Base-by-base conservation (phyloP, 2,329 filamentous ascomycete genomes). In the Colletotrichum cereale region DNA sequence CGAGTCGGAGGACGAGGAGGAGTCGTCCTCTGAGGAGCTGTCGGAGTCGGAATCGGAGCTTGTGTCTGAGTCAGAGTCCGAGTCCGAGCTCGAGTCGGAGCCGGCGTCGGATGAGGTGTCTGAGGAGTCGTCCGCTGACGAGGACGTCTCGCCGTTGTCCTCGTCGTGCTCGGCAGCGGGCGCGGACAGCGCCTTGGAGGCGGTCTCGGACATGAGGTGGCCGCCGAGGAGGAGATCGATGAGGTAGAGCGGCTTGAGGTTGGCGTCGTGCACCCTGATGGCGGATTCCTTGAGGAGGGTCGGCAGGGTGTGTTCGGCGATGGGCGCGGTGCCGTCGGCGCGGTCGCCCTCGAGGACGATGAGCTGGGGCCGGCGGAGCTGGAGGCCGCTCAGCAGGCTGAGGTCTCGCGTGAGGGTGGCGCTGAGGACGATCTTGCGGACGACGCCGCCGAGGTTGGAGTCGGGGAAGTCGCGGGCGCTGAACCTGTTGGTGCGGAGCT, bases 361-460 rank as follows among this genome's bases (percentile, higher is more conserved):
- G 57, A 98, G 84, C 71, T 88, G 92, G 4, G 96, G 96, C 63
- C 93, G 87, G 36, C 87, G 85, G 38, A 98, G 85, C 71, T 88
- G 92, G 47, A 98, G 81, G 0, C 90, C 91, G 66, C 89, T 92
- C 26, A 98, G 84, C 72, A 96, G 91, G 44, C 92, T 93, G 58
- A 97, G 84, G 77, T 98, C 95, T 68, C 91, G 88, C 2, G 95
- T 97, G 90, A 98, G 94, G 0, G 96, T 98, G 7, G 96, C 96
- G 79, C 94, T 97, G 3, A 98, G 87, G 63, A 98, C 88, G 24
- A 98, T 87, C 81, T 98, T 98, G 62, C 91, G 90, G 3, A 96
- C 85, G 21, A 96, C 85, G 21, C 85, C 87, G 6, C 82, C 83
- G 52, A 86, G 82, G 65, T 86, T 85, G 66, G 86, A 85, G 61